Base-by-base conservation (phyloP, 106 monocot genomes). In the Dendrobium chrysotoxum region DNA sequence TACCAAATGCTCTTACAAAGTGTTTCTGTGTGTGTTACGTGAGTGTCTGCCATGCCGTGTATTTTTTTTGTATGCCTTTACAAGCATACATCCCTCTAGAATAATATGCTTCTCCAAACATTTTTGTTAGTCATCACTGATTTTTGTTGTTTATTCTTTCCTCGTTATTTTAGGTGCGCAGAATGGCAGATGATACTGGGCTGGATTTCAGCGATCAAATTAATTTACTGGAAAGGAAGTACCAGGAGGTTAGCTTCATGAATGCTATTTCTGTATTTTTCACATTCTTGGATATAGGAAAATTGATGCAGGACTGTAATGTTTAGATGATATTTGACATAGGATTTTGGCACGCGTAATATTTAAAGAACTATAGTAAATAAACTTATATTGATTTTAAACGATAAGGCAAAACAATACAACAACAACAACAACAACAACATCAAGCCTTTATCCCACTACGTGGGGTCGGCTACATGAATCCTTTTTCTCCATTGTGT, bases 181-280 rank as follows among this genome's bases (percentile, higher is more conserved):
- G 83, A 81, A 89, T 93, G 91, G 93, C 93, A 40, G 82, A 89
- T 87, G 91, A 93, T 81, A 93, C 89, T 85, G 91, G 89, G 82
- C 82, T 93, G 82, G 93, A 91, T 73, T 91, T 93, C 85, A 93
- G 87, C 57, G 86, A 89, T 75, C 87, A 93, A 85, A 93, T 93
- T n/a, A 91, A 79, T 83, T 82, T 80, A 68, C 68, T 93, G 87
- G 93, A 93, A 89, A 89, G 57, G 75, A 93, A 93, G 55, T 93
- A 93, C 75, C 93, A 93, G 66, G 89, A 93, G 91, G 93, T 90
- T 76, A 15, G 18, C 28, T 75, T 76, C 44, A 31, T 47, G 61
- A 44, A 57, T 54, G 1, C 25, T 80, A 50, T 7, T 65, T 61
- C 23, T 13, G 31, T 54, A 44, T 75, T 12, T 50, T 35, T 53